phyloP scores from a whole-genome alignment of 2,329 filamentous ascomycete genomes.

The Sclerotinia sclerotiorum region DNA sequence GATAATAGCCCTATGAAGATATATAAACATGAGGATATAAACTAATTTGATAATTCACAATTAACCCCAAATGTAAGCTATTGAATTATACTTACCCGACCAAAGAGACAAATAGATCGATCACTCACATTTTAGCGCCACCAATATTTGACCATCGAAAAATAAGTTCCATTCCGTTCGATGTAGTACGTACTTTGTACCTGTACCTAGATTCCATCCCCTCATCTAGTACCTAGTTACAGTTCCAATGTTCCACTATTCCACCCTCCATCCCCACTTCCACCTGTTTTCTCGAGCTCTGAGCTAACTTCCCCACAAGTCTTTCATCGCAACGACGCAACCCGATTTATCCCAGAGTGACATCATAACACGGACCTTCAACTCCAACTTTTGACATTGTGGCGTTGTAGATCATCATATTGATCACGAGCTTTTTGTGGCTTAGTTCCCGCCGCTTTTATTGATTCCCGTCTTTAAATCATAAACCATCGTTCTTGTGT shows the following conservation, averaged over 20 bases:
- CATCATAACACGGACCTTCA: slow-evolving; percentile 15
- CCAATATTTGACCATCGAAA: background rate
- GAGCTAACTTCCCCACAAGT: slow-evolving; percentile 9
- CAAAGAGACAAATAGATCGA: background rate
- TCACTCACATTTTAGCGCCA: background rate
- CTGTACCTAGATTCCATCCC: slow-evolving; percentile 3
- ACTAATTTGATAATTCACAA: too few relatives aligned
- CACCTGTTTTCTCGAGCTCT: background rate
- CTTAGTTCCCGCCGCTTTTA: slow-evolving; percentile 1
- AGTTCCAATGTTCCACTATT: background rate
- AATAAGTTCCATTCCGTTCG: background rate
- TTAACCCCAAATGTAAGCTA: too few relatives aligned
- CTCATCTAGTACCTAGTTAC: background rate
- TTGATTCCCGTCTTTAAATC: background rate
- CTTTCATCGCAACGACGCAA: background rate
- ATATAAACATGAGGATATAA: background rate
- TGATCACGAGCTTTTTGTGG: background rate
- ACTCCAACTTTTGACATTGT: slow-evolving; percentile 7
- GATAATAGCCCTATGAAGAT: background rate
- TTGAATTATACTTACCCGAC: too few relatives aligned
- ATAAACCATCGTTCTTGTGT: background rate
- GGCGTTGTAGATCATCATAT: background rate
- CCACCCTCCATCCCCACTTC: background rate
- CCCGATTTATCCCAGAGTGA: slow-evolving; percentile 14
- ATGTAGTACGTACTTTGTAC: background rate